Evolutionary conservation across 352 stramenopile genomes (phyloP).

Genomic region (Halophytophthora batemanensis): DNA sequence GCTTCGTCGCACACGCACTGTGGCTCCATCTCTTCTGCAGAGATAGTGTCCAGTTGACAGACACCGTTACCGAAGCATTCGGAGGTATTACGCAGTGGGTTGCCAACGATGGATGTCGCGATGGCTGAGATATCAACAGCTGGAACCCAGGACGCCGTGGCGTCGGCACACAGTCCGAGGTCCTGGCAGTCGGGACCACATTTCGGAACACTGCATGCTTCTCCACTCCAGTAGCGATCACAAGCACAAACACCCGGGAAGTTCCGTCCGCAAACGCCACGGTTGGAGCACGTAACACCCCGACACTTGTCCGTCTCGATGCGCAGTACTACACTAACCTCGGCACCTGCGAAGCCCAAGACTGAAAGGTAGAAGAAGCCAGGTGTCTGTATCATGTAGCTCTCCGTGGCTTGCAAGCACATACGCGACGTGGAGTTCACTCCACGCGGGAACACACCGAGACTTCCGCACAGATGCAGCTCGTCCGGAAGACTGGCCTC

Average conservation of each 20-base stretch:
- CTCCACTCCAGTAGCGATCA: slow-evolving; percentile 70
- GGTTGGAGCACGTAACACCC: slow-evolving; percentile 52
- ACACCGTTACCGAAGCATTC: slow-evolving; percentile 78
- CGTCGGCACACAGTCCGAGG: slow-evolving; percentile 41
- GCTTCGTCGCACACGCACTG: slow-evolving; percentile 64
- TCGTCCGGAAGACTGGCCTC: slow-evolving; percentile 35
- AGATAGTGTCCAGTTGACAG: slow-evolving; percentile 29
- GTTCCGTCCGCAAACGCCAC: slow-evolving; percentile 58
- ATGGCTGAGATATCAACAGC: slow-evolving; percentile 1
- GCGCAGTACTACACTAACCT: slow-evolving; percentile 27
- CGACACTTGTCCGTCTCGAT: slow-evolving; percentile 70
- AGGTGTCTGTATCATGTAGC: slow-evolving; percentile 53
- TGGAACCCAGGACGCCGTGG: slow-evolving; percentile 1
- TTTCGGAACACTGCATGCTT: slow-evolving; percentile 68
- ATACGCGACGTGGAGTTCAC: slow-evolving; percentile 56
- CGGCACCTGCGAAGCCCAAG: slow-evolving; percentile 44
- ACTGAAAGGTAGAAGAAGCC: slow-evolving; percentile 72
- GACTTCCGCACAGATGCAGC: slow-evolving; percentile 65
- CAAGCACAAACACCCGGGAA: slow-evolving; percentile 68
- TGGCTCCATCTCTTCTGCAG: slow-evolving; percentile 22
- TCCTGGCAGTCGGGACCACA: slow-evolving; percentile 73
- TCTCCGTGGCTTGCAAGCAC: slow-evolving; percentile 44
- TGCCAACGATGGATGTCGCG: slow-evolving; percentile 18
- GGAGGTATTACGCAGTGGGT: slow-evolving; percentile 48
- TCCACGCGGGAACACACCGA: slow-evolving; percentile 59